A percentile compares a stretch with the other conserved stretches of the same genome.
phyloP scores from a whole-genome alignment of 257 asterid species.

The Asclepias syriaca region DNA sequence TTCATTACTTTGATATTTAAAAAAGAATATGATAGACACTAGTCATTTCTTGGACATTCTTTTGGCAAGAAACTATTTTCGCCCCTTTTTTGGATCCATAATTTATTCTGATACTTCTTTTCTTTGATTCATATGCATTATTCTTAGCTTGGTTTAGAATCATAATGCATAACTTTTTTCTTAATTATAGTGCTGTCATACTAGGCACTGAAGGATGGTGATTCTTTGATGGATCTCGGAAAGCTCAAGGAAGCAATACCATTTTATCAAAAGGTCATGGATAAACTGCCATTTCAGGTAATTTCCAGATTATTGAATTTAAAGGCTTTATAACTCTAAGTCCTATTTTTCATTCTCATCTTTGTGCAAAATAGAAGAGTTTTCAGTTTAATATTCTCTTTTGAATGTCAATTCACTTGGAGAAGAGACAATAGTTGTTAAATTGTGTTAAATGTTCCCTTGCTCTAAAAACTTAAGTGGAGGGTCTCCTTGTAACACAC shows the following conservation, averaged over 20 bases:
- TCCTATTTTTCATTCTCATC: neutral
- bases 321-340: too few species aligned
- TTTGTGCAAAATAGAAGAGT: neutral
- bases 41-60: neutral
- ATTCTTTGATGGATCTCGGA: slow-evolving; percentile 80
- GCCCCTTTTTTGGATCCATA: neutral
- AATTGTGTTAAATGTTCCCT: too few species aligned
- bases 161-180: slow-evolving; percentile 42
- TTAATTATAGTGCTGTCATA: slow-evolving; percentile 61
- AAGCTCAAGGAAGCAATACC: slow-evolving; percentile 70
- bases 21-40: too few species aligned
- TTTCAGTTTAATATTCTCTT: neutral
- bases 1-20: too few species aligned
- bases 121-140: slow-evolving; percentile 4
- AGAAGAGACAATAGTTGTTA: neutral
- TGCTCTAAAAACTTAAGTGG: too few species aligned
- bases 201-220: slow-evolving; percentile 81
- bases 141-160: slow-evolving; percentile 12
- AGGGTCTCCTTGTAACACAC: too few species aligned
- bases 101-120: neutral
- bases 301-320: neutral
- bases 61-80: neutral
- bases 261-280: slow-evolving; percentile 68
- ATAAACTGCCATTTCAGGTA: slow-evolving; percentile 68
- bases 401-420: neutral